A percentile compares a stretch with the other conserved stretches of the same genome.
These are phyloP conservation scores for Daldinia sp. DNA, from an alignment of 2,329 filamentous ascomycete species.

Conservation along the genomic window DNA sequence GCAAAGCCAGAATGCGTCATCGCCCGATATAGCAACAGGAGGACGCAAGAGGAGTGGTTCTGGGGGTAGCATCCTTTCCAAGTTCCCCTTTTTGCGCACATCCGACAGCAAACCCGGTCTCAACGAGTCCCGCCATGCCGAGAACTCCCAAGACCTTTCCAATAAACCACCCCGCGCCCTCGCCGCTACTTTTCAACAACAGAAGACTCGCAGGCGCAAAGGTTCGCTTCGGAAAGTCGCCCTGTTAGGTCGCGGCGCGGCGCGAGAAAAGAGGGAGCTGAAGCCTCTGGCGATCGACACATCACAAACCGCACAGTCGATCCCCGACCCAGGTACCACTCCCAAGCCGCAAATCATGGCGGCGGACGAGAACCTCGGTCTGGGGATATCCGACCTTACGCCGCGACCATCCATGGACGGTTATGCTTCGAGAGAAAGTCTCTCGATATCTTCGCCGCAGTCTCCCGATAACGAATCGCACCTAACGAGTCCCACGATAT, in stretches of 20 bases:
- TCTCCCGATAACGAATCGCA: conserved; percentile 44
- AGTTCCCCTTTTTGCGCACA: conserved; percentile 74
- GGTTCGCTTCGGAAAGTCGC: conserved; percentile 91
- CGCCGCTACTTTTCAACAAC: conserved; percentile 55
- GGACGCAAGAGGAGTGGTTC: conserved; percentile 68
- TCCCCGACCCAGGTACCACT: conserved; percentile 42
- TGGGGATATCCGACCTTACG: conserved; percentile 62
- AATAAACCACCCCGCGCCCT: conserved; percentile 49
- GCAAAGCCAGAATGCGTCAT: conserved; percentile 46
- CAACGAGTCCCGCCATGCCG: conserved; percentile 46
- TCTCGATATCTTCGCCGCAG: conserved; percentile 35
- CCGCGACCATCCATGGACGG: conserved; percentile 62
- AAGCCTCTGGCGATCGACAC: conserved; percentile 60
- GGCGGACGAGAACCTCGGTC: conserved; percentile 55
- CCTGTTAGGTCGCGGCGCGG: conserved; percentile 79
- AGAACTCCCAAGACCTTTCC: conserved; percentile 43
- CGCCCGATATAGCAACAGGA: conserved; percentile 44
- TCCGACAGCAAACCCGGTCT: conserved; percentile 50
- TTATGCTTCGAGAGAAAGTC: conserved; percentile 53
- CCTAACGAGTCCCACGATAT: conserved; percentile 66
- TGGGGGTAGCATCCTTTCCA: conserved; percentile 73
- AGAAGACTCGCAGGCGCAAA: conserved; percentile 76
- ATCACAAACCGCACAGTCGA: conserved; percentile 30
- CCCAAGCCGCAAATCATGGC: conserved; percentile 36
- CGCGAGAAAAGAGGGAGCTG: conserved; percentile 68